Base-by-base conservation (phyloP, 2,329 filamentous ascomycete species). In the Rugonectria rugulosa region DNA sequence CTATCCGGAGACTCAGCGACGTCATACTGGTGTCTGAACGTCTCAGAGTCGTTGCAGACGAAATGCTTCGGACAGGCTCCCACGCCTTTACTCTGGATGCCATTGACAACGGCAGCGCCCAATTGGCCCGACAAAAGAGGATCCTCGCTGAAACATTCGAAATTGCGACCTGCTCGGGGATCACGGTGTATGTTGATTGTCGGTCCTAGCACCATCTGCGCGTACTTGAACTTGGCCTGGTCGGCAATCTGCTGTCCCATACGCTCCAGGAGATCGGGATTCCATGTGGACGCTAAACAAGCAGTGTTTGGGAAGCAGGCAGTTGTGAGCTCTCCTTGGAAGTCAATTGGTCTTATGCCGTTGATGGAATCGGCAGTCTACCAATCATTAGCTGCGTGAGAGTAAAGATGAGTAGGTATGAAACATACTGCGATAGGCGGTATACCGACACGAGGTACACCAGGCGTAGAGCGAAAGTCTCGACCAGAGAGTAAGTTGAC, bases 121-220 rank as follows among this genome's bases (percentile, higher is more conserved):
- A 63, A 20, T 2, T 59, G 29, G 3, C 61, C 61, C 9, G 60
- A 63, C 6, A 63, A 45, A 0, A 63, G 19, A 3, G 60, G 60
- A 23, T 63, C 60, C 15, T 63, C 60, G 15, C 61, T 63, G 2
- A 61, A 60, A 12, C 61, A 63, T 21, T 63, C 60, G 47, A 61
- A 63, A 19, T 63, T 63, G 2, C 60, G 41, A 1, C 60, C 61
- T 0, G 58, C 61, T 6, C 55, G 44, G 10, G 55, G 59, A 11
- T 57, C 58, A 7, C 52, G 45, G 9, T 63, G 50, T 0, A 62
- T 63, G 5, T 63, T 60, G 3, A 63, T 63, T 0, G 58, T 63
- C 2, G 56, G 61, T 0, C 60, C 60, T 0, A 63, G 20, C 7
- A 63, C 37, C n/a, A 60, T 31, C 26, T 60, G 54, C 8, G 57